Evolutionary conservation across 2,329 filamentous ascomycete species (phyloP).

Genomic region (Rhexocercosporidium sp.): DNA sequence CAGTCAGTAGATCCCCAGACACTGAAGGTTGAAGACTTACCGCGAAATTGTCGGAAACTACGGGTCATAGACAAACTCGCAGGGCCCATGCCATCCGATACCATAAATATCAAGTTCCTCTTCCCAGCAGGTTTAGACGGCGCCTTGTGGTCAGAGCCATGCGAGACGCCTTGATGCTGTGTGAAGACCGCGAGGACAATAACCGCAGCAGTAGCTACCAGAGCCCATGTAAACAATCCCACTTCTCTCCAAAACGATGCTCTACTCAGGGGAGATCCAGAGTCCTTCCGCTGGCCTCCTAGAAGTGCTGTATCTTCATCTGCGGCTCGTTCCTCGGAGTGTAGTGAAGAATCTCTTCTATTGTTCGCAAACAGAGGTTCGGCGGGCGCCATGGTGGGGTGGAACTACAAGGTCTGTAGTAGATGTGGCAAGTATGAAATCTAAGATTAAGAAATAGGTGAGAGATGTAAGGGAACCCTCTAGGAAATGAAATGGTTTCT

Average conservation of each 20-base stretch:
- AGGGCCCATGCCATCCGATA: constrained; percentile 97
- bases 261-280: constrained; percentile 38
- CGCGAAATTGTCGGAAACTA: constrained; percentile 80
- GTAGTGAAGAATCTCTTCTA: constrained; percentile 58
- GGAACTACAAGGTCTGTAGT: not conserved
- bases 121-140: constrained; percentile 61
- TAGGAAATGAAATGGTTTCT: not conserved
- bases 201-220: constrained; percentile 78
- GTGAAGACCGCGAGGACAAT: constrained; percentile 82
- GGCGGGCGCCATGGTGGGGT: constrained; percentile 30
- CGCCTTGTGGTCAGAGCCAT: constrained; percentile 55
- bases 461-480: not conserved
- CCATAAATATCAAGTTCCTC: constrained; percentile 97
- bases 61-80: constrained; percentile 87
- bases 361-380: constrained; percentile 42
- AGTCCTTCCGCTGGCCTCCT: constrained; percentile 38
- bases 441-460: not conserved
- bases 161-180: constrained; percentile 73
- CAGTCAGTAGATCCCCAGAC: not conserved
- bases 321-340: constrained; percentile 58
- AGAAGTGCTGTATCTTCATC: constrained; percentile 48
- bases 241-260: constrained; percentile 73
- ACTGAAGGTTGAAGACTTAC: constrained; percentile 32
- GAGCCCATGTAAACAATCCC: constrained; percentile 80
- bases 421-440: not conserved